A percentile compares a stretch with the other conserved stretches of the same genome.
phyloP scores from a whole-genome alignment of 495 filamentous ascomycete genomes.

The Penicillium psychrofluorescens region DNA sequence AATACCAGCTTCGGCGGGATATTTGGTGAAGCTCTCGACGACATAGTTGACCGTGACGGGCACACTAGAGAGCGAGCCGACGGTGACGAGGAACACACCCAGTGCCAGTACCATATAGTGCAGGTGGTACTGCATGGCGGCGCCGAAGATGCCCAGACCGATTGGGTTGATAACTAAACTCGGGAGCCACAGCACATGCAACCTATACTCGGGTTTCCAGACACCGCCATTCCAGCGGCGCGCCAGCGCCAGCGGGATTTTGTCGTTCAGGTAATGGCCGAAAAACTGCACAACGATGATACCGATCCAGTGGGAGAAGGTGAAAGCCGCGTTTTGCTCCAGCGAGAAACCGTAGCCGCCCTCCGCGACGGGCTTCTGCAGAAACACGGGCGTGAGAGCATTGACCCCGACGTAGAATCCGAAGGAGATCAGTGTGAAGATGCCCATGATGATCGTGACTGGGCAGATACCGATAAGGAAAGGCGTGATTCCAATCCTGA shows the following conservation, averaged over 20 bases:
- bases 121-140: conserved; percentile 38
- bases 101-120: conserved; percentile 43
- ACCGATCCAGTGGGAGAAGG: conserved; percentile 43
- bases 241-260: conserved; percentile 33
- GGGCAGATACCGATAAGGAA: conserved; percentile 39
- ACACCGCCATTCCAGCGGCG: conserved; percentile 24
- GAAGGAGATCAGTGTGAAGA: conserved; percentile 37
- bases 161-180: conserved; percentile 38
- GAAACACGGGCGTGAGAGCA: conserved; percentile 27
- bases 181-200: conserved; percentile 40
- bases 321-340: conserved; percentile 39
- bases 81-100: conserved; percentile 35
- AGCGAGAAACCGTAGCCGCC: conserved; percentile 46
- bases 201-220: conserved; percentile 47
- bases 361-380: conserved; percentile 31
- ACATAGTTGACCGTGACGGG: conserved; percentile 44
- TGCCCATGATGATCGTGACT: conserved; percentile 33
- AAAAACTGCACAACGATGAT: conserved; percentile 33
- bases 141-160: conserved; percentile 42
- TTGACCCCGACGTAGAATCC: conserved; percentile 35
- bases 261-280: conserved; percentile 38
- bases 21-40: conserved; percentile 36
- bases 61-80: conserved; percentile 29
- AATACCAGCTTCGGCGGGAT: conserved; percentile 35
- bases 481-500: conserved; percentile 23